Evolutionary conservation across 441 rosid genomes (phyloP), one percentile per base, ranked within the genome.

Genomic region (Pelargonium citronellum): DNA sequence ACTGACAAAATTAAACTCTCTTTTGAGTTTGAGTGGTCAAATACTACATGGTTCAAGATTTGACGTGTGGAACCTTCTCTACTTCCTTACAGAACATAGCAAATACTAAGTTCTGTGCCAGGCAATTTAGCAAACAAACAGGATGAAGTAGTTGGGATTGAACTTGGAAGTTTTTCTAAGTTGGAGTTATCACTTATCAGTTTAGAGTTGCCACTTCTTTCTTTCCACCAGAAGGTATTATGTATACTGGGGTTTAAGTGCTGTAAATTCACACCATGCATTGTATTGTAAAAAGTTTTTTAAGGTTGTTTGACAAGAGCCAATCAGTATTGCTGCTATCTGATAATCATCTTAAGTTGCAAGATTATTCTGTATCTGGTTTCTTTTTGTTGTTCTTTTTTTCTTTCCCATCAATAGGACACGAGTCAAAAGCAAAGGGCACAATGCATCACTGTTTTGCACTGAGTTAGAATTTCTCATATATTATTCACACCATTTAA

Each of bases 261-360:
- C 27, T 55, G 16, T 3, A 53, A 53, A 53, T 16, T 53, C 30
- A 0, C 39, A 34, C 39, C 39, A 34, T 34, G 39, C 39, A 34
- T 34, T 34, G 39, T 34, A 34, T 34, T 34, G 0, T 17, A 1
- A 6, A 55, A 20, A 0, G 15, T 51, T 17, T 55, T 55, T 7
- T 16, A 55, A 55, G 62, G 8, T 55, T 55, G 62, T 55, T 55
- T 6, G 62, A 55, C 62, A 16, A 55, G 62, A 55, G 22, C 62
- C 27, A 7, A n/a, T 55, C 7, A 9, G 24, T 55, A 16, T 55
- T 55, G 17, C 17, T 16, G n/a, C n/a, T n/a, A 55, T 17, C 2
- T 55, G 62, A 55, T 17, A 20, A 17, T 55, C 24, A 55, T 7
- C 6, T 5, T 51, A n/a, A 51, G 58, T 17, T 15, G 62, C 7